Base-by-base conservation (phyloP, 2,329 filamentous ascomycete genomes). In the Fusarium sp. region DNA sequence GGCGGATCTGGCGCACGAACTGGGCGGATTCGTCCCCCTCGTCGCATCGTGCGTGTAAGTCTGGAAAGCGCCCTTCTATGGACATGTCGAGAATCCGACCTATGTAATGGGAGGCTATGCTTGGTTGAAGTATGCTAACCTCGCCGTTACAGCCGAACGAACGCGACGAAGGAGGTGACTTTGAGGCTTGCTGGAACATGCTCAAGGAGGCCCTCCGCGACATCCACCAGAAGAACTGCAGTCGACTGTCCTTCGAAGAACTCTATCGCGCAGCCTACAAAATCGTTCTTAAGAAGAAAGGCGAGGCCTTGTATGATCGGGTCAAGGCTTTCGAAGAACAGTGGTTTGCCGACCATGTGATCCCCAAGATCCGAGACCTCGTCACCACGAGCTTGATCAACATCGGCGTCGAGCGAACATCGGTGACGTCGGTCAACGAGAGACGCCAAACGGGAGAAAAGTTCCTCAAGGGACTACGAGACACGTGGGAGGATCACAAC, bases 211-310 rank as follows among this genome's bases (percentile, higher is more conserved):
- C 96, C 5, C 90, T 99, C 62, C 88, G 87, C 66, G 94, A 98
- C 80, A 98, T 99, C 60, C 95, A 98, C 84, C 93, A 92, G 67
- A 95, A 97, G 82, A 97, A 97, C 81, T 95, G 95, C 70, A 97
- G 95, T 11, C 88, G 89, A 18, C 90, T 99, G 3, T 98, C 95
- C 1, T 99, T 98, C 85, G 97, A 99, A 83, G 93, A 97, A 79
- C 90, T 99, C 1, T 99, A 99, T 84, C 93, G 97, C 67, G 94
- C 94, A 64, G 94, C 95, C 6, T 99, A 99, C 84, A 96, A 97
- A 82, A 94, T 98, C 23, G 96, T 98, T 1, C 85, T 98, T 39
- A 94, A 93, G 83, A 97, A 96, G 84, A 93, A 95, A 76, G 95
- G 95, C 30, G 91, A 93, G 37, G 87, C 92, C 13, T 88, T 99